Evolutionary conservation across 1,284 basidiomycete species (phyloP).

Genomic region (Tilletia caries): DNA sequence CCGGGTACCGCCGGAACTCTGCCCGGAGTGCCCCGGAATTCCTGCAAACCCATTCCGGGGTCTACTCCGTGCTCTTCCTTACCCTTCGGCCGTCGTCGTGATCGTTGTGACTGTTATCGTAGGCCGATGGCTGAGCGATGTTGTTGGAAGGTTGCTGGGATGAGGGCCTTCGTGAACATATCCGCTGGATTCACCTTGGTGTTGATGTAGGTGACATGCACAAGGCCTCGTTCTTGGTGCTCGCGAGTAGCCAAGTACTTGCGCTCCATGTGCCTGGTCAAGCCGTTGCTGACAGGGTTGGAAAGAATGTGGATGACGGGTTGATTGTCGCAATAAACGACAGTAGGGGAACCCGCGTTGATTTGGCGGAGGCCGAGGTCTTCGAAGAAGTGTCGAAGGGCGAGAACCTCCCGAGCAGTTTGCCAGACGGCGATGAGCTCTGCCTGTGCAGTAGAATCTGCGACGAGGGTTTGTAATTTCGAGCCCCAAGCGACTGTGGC

Average conservation of each 20-base stretch:
- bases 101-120: background rate
- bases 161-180: background rate
- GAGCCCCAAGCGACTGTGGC: background rate
- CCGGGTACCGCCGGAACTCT: too few species aligned
- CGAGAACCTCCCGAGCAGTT: background rate
- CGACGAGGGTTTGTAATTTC: background rate
- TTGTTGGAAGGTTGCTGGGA: background rate
- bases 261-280: background rate
- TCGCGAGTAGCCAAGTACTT: background rate
- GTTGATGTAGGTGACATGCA: background rate
- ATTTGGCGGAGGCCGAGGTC: background rate
- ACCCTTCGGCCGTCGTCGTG: background rate
- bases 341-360: background rate
- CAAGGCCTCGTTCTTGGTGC: background rate
- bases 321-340: constrained; percentile 6
- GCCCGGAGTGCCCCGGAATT: too few species aligned
- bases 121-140: background rate
- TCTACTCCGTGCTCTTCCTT: too few species aligned
- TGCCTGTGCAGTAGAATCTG: background rate
- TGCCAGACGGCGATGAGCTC: constrained; percentile 6
- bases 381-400: background rate
- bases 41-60: too few species aligned
- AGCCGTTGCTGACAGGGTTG: background rate
- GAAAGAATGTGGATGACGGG: background rate
- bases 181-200: background rate